Base-by-base conservation (phyloP, 306 rosid genomes). In the Ceratonia siliqua region DNA sequence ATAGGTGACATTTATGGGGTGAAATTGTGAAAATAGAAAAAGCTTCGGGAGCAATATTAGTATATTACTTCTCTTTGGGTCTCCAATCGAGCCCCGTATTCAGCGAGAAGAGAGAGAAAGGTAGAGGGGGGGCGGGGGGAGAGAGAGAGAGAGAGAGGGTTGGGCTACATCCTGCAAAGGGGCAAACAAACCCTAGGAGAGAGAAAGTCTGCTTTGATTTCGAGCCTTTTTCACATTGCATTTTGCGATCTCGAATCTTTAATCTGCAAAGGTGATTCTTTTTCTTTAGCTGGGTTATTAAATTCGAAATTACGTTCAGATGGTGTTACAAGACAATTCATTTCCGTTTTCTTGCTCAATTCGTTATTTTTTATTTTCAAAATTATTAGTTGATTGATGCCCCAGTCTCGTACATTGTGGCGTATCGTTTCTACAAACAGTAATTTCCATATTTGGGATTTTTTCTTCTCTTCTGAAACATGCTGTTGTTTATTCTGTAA, bases 221-320 rank as follows among this genome's bases (percentile, higher is more conserved):
- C 82, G 67, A 86, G 76, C 78, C 76, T 83, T 83, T 65, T 63
- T 67, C 42, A 68, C 83, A 74, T 82, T 85, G 70, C 88, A 74
- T 85, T 85, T 70, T 58, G 81, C 86, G 91, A 91, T 91, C 92
- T 89, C 80, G 91, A 84, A 81, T 85, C 84, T 75, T 82, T 79
- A 73, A 64, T 79, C 83, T 61, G 33, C 78, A 68, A 77, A 83
- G 92, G 94, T 89, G 48, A 54, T 45, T 10, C 66, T 49, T 56
- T 72, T 69, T 39, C 53, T 7, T 73, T 56, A 10, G 35, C 18
- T 55, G 14, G 17, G 5, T 45, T 39, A 18, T 36, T 41, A 36
- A 41, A 50, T 27, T 7, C 15, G 39, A 56, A 52, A 41, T 14
- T 32, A 24, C 42, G 36, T 68, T 73, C 12, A 6, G 65, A 43